phyloP scores from a whole-genome alignment of 2,329 filamentous ascomycete genomes.

The Drechslera avenae region DNA sequence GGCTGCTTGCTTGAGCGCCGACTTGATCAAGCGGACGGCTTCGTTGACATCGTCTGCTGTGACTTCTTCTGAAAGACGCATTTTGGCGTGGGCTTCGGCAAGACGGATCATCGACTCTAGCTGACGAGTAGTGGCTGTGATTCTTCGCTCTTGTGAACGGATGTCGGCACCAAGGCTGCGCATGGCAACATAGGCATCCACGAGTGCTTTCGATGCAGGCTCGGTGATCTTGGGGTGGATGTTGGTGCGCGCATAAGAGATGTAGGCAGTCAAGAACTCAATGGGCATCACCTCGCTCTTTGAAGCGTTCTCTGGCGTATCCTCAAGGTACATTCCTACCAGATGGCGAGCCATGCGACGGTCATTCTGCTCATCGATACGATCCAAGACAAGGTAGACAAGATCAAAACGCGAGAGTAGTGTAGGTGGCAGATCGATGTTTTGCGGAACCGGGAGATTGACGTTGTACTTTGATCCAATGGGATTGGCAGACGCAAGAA shows the following conservation, averaged over 20 bases:
- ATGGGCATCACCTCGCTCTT: conserved; percentile 78
- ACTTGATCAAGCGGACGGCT: conserved; percentile 89
- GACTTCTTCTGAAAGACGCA: conserved; percentile 81
- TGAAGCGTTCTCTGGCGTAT: conserved; percentile 84
- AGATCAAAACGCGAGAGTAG: conserved; percentile 94
- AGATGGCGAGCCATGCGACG: conserved; percentile 89
- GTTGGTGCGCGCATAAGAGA: conserved; percentile 89
- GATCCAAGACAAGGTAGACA: conserved; percentile 94
- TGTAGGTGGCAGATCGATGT: conserved; percentile 95
- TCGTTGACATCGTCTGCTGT: conserved; percentile 84
- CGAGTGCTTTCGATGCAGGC: conserved; percentile 80
- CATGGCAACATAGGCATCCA: conserved; percentile 90
- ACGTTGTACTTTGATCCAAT: conserved; percentile 98
- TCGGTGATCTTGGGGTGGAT: conserved; percentile 82
- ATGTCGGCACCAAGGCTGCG: conserved; percentile 76
- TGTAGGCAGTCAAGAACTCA: conserved; percentile 95
- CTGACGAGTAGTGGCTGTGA: conserved; percentile 95
- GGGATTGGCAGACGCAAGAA: conserved; percentile 94
- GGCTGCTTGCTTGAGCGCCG: conserved; percentile 94
- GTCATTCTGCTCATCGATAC: conserved; percentile 87
- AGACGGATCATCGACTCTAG: conserved; percentile 98
- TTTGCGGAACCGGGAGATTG: conserved; percentile 92
- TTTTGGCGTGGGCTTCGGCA: conserved; percentile 94
- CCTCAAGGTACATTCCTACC: conserved; percentile 95
- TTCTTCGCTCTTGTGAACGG: conserved; percentile 87